These are phyloP conservation scores for Trichoderma brevicompactum DNA, from an alignment of 2,329 filamentous ascomycete genomes.

Conservation along the genomic window DNA sequence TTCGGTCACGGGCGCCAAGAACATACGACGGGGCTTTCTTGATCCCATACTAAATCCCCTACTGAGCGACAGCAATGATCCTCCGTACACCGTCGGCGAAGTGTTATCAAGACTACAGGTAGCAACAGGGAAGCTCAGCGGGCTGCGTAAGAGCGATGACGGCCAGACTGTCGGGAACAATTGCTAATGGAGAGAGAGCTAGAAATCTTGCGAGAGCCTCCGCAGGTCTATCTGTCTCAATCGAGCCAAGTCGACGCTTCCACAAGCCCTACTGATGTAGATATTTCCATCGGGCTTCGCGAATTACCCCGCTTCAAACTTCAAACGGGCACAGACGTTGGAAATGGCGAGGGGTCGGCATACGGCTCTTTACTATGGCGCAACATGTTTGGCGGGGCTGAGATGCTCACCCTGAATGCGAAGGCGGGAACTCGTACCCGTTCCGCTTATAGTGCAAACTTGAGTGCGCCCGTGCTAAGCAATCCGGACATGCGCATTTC, in stretches of 20 bases:
- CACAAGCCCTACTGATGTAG: conserved; percentile 75
- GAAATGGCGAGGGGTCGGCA: conserved; percentile 90
- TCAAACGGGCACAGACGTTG: conserved; percentile 93
- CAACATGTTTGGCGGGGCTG: conserved; percentile 93
- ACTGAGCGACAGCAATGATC: conserved; percentile 68
- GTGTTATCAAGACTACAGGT: conserved; percentile 73
- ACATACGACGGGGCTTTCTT: conserved; percentile 85
- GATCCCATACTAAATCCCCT: conserved; percentile 79
- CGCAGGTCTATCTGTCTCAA: conserved; percentile 81
- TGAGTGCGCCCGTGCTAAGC: conserved; percentile 80
- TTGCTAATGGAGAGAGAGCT: conserved; percentile 35
- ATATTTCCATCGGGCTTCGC: conserved; percentile 79
- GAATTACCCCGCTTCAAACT: conserved; percentile 84
- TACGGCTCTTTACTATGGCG: conserved; percentile 86
- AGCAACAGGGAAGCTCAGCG: conserved; percentile 73
- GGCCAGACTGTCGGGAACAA: conserved; percentile 29
- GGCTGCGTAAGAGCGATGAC: conserved; percentile 68
- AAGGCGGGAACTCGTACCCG: conserved; percentile 87
- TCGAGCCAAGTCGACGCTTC: conserved; percentile 70
- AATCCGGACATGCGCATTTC: conserved; percentile 82
- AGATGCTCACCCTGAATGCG: conserved; percentile 84
- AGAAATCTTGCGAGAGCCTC: conserved; percentile 87
- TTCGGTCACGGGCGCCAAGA: conserved; percentile 77
- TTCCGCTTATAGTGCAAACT: conserved; percentile 85
- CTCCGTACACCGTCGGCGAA: conserved; percentile 77